These are phyloP conservation scores for Fibroporia radiculosa DNA, from an alignment of 768 basidiomycete species.

Conservation along the genomic window DNA sequence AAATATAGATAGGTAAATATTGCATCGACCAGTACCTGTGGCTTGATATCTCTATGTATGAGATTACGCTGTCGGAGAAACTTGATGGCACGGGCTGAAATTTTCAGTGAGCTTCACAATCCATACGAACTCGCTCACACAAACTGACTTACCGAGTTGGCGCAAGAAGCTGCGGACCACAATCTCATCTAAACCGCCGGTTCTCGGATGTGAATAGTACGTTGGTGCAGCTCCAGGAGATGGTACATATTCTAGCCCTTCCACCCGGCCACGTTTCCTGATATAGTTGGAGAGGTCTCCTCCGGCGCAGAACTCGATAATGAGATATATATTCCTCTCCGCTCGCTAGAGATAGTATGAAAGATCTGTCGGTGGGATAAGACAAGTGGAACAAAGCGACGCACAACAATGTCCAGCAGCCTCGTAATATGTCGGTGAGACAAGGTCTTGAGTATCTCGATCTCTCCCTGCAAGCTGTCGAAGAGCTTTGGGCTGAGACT, in stretches of 20 bases:
- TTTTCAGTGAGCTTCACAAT: not conserved
- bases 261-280: slow-evolving; percentile 92
- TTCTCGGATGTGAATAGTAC: slow-evolving; percentile 87
- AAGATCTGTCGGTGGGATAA: not conserved
- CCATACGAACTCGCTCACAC: not conserved
- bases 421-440: slow-evolving; percentile 91
- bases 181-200: slow-evolving; percentile 85
- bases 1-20: too few species aligned
- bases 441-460: slow-evolving; percentile 90
- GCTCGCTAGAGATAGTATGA: slow-evolving; percentile 48
- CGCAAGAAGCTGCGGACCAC: slow-evolving; percentile 89
- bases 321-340: slow-evolving; percentile 79
- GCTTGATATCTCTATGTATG: slow-evolving; percentile 97
- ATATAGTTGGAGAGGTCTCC: slow-evolving; percentile 96
- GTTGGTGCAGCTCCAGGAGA: slow-evolving; percentile 59
- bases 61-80: slow-evolving; percentile 84
- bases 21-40: slow-evolving; percentile 46
- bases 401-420: slow-evolving; percentile 86
- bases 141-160: slow-evolving; percentile 63
- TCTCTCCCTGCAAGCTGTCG: slow-evolving; percentile 98
- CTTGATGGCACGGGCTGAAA: slow-evolving; percentile 80
- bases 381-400: slow-evolving; percentile 13
- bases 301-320: slow-evolving; percentile 96
- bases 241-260: slow-evolving; percentile 78
- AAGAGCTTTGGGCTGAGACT: slow-evolving; percentile 87